Base-by-base conservation (phyloP, 1,284 basidiomycete species). In the Rhodotorula mucilaginosa region DNA sequence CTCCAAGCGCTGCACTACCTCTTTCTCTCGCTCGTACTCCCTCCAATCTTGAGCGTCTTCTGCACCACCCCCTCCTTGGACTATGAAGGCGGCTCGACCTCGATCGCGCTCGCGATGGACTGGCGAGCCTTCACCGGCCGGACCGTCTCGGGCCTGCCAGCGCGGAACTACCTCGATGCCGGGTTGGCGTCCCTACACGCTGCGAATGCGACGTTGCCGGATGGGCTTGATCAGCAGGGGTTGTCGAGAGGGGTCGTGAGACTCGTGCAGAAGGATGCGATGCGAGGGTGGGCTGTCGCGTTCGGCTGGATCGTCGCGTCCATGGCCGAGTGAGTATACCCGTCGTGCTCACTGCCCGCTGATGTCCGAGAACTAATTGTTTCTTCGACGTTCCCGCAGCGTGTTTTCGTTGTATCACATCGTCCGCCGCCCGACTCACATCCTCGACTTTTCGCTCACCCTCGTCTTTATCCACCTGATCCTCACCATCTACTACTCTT, bases 101-200 rank as follows among this genome's bases (percentile, higher is more conserved):
- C 88, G 79, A 88, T 95, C 60, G 91, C 90, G 85, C 92, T 94
- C 90, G 84, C 98, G 46, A 91, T 99, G 87, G 95, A 99, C 82
- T 99, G 96, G 96, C 86, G 93, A 61, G 92, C 97, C 81, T 89
- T 99, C 86, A 90, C 91, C 1, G 90, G 92, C 13, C 87, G 90
- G 4, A 93, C 92, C 0, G 86, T 89, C 2, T 86, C 85, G 69
- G 70, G 76, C 61, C 54, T 76, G 52, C 51, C 66, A 57, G 75
- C 64, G 69, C 75, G 51, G 58, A 69, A 48, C 72, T 77, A 39
- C 58, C 86, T 87, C 23, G 82, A 86, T 67, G 85, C 86, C 56
- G 88, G 87, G 26, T 49, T 76, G 26, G 61, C 67, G 0, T 57
- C 61, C 7, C 54, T 75, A 2, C 39, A 48, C 2, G 56, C 56